Base-by-base conservation (phyloP, 257 asterid genomes). In the Oldenlandia corymbosa region DNA sequence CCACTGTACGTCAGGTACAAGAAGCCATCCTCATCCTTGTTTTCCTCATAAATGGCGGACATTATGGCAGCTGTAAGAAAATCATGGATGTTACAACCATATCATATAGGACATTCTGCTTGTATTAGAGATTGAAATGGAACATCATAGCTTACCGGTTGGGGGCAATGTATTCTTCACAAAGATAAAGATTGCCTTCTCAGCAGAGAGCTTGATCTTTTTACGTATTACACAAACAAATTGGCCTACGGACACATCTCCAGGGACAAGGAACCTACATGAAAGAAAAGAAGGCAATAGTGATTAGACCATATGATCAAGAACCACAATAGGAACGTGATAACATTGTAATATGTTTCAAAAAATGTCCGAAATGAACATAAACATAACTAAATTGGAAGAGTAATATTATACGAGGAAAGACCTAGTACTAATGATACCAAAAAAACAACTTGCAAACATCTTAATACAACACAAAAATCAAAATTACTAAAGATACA, bases 1-100 rank as follows among this genome's bases (percentile, higher is more conserved):
- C 95, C 88, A 20, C 92, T 85, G 49, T 90, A 90, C 30, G 85
- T 80, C 95, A 90, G 79, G 84, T 90, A 90, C 37, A 90, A 86
- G 77, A 87, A 87, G 30, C 95, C 95, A 65, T 90, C 95, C 59
- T 75, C 95, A 48, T 90, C 95, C 82, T 87, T 88, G 83, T 79
- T 58, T 24, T 88, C 95, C 27, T 85, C 95, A 41, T 85, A 90
- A 48, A 88, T 69, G 68, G 89, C 82, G 65, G 95, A 87, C 86
- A 90, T 75, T 75, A 90, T 59, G 1, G 86, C 73, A 78, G 79
- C 89, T 88, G 80, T 58, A 64, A 70, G 39, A 46, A 56, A 39
- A 7, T 52, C n/a, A 10, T 53, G 68, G 62, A 28, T 16, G 43
- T 24, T 4, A 49, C 7, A 56, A n/a, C n/a, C n/a, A n/a, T n/a